These are phyloP conservation scores for Hippophae tibetana DNA, from an alignment of 306 rosid species.

Conservation along the genomic window DNA sequence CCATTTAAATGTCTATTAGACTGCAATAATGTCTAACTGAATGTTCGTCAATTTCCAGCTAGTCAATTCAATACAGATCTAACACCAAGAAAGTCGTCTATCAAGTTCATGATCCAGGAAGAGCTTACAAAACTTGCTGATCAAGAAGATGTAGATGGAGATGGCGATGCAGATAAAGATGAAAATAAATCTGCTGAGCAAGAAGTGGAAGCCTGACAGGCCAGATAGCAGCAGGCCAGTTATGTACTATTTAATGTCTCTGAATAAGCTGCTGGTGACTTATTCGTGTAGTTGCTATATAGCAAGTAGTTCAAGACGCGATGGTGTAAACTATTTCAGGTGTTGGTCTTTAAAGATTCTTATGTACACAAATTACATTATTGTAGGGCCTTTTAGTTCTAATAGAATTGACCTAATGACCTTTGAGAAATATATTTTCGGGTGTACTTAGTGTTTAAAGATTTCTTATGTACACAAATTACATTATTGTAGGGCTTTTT, in stretches of 20 bases:
- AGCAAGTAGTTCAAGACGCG: conserved; percentile 23
- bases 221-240: conserved; percentile 11
- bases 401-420: too few species aligned
- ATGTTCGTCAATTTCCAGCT: conserved; percentile 42
- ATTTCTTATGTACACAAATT: conserved; percentile 32
- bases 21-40: background rate
- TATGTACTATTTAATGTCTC: conserved; percentile 19
- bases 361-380: conserved; percentile 32
- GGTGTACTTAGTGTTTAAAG: conserved; percentile 31
- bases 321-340: conserved; percentile 13
- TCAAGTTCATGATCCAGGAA: conserved; percentile 84
- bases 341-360: conserved; percentile 33
- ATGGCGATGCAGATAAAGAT: conserved; percentile 41
- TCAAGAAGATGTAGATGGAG: conserved; percentile 53
- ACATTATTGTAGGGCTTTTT: conserved; percentile 28
- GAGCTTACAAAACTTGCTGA: conserved; percentile 92
- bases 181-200: conserved; percentile 37
- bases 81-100: conserved; percentile 62
- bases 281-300: conserved; percentile 24
- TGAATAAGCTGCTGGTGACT: conserved; percentile 34
- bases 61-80: conserved; percentile 54
- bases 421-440: background rate
- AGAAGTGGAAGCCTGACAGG: conserved; percentile 53
- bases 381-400: conserved; percentile 20
- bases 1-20: background rate